A percentile compares a stretch with the other conserved stretches of the same genome.
These are phyloP conservation scores for Cubamyces lactineus DNA, from an alignment of 768 basidiomycete genomes.

Conservation along the genomic window DNA sequence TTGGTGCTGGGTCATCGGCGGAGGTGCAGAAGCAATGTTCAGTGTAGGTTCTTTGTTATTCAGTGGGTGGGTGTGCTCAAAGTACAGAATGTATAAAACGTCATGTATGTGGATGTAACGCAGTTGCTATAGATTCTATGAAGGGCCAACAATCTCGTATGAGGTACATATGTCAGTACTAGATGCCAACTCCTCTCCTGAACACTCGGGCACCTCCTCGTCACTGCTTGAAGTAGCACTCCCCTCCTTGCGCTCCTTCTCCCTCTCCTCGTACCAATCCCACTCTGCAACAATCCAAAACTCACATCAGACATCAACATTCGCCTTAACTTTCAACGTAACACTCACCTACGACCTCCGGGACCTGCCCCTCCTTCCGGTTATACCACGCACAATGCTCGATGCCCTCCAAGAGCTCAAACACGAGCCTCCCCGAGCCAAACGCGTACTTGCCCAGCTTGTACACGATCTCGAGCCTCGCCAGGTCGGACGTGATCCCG, in stretches of 20 bases:
- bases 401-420: not conserved
- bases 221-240: not conserved
- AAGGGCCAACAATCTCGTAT: too few relatives aligned
- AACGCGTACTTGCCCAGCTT: slow-evolving; percentile 8
- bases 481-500: not conserved
- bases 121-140: too few relatives aligned
- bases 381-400: slow-evolving; percentile 8
- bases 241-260: not conserved
- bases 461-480: not conserved
- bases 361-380: not conserved
- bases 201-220: too few relatives aligned
- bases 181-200: too few relatives aligned
- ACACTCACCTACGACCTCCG: not conserved
- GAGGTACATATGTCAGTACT: too few relatives aligned
- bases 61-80: too few relatives aligned
- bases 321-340: too few relatives aligned
- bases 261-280: not conserved
- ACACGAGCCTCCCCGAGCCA: not conserved
- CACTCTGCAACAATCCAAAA: not conserved
- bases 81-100: too few relatives aligned
- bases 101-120: too few relatives aligned
- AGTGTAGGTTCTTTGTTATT: not conserved
- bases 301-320: too few relatives aligned
- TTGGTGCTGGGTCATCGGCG: too few relatives aligned
- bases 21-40: not conserved